Evolutionary conservation across 2,329 filamentous ascomycete species (phyloP).

Genomic region (Cladobotryum protrusum): DNA sequence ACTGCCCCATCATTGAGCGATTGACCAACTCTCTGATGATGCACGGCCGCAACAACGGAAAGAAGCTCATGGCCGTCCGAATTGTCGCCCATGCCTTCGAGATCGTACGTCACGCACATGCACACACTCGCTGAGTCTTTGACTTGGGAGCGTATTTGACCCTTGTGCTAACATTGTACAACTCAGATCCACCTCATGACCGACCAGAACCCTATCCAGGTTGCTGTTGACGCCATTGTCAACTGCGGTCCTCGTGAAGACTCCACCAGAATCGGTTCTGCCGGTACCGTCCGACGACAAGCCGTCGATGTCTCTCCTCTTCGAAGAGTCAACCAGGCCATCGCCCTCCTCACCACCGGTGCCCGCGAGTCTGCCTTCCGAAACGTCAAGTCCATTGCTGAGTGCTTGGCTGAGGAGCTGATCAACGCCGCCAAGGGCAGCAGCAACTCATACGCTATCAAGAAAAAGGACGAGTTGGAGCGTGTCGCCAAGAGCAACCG

Average conservation of each 20-base stretch:
- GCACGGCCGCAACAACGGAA: conserved; percentile 99
- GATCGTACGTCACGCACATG: conserved; percentile 66
- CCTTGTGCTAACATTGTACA: conserved; percentile 22
- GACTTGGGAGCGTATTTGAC: background rate
- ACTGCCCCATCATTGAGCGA: conserved; percentile 99
- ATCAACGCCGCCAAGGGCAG: conserved; percentile 99
- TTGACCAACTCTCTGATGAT: conserved; percentile 99
- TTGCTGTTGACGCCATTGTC: conserved; percentile 98
- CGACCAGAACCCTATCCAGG: conserved; percentile 99
- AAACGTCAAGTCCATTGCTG: conserved; percentile 99
- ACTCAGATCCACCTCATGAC: conserved; percentile 98
- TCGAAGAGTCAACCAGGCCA: conserved; percentile 99
- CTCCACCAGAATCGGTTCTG: conserved; percentile 98
- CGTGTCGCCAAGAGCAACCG: conserved; percentile 99
- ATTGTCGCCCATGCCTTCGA: conserved; percentile 99
- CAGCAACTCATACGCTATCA: conserved; percentile 99
- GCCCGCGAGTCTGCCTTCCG: conserved; percentile 98
- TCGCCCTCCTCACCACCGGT: conserved; percentile 97
- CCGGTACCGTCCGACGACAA: conserved; percentile 99
- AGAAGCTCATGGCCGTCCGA: conserved; percentile 99
- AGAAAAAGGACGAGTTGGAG: conserved; percentile 99
- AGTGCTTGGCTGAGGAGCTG: conserved; percentile 99
- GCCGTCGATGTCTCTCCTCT: conserved; percentile 99
- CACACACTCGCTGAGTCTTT: background rate
- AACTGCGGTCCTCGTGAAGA: conserved; percentile 99